Evolutionary conservation across 768 basidiomycete genomes (phyloP), one percentile per base, ranked within the genome.

Genomic region (Psilocybe tampanensis): DNA sequence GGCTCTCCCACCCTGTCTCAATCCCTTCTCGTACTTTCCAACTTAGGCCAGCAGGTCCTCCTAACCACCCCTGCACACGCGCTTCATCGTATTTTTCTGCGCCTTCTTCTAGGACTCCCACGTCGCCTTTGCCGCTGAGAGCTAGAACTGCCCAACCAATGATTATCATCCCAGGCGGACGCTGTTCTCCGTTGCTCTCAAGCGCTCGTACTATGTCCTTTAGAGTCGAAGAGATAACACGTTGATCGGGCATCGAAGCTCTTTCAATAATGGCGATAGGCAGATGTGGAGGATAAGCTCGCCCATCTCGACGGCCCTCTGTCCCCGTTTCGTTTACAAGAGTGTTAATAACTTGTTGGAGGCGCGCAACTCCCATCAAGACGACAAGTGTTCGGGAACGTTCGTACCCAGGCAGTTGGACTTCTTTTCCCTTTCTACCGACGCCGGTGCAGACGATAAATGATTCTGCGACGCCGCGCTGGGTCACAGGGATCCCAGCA

Each of bases 251-350:
- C 81, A 92, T 90, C 19, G 91, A 92, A n/a, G 92, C 95, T 7
- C 96, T 84, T 72, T 99, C 97, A 51, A 99, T 86, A 61, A 98
- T 87, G 8, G 95, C 94, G 62, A 98, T 92, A 4, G 97, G 97
- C 17, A 83, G 76, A 64, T 89, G 74, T 0, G 74, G 61, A 0
- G 96, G 97, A 69, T 94, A 99, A 0, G 80, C 78, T 9, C 44
- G 52, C 24, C 80, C 80, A 26, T 79, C 70, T 42, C 80, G 70
- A 43, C 66, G 65, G 41, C 55, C 58, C 24, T 60, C 47, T 33
- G 34, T 50, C 13, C 56, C 47, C 39, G 44, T 32, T 19, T 56
- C 47, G 18, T 63, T 61, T 29, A 67, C 62, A 23, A 98, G 77
- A 8, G 88, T 83, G 4, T 82, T 72, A 11, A 97, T 76, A 19